Base-by-base conservation (phyloP, 495 filamentous ascomycete genomes). In the Bathelium albidoporum region DNA sequence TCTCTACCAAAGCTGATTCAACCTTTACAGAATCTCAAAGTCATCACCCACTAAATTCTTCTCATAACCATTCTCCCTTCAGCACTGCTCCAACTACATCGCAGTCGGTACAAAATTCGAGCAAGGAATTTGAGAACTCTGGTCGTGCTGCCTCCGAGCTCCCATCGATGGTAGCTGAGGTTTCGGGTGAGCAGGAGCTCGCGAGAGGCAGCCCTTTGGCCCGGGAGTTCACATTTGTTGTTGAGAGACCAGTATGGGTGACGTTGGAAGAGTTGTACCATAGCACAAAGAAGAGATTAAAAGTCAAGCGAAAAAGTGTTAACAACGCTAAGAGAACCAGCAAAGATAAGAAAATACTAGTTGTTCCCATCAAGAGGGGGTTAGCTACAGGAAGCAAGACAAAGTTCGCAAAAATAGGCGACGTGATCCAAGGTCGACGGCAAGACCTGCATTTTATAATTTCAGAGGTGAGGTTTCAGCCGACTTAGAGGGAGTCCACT, bases 331-430 rank as follows among this genome's bases (percentile, higher is more conserved):
- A 90, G 49, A 95, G 91, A 77, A 83, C 89, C 66, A 91, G 79
- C 31, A 87, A 86, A 2, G 87, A 92, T 62, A 94, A 98, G 63
- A 88, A 91, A 64, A 89, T 95, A 9, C 74, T 98, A 24, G 91
- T 95, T 71, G 93, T 97, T 62, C 87, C 87, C 59, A 95, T 97
- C 75, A 96, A 97, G 77, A 88, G 89, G 34, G 94, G 94, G 53
- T 81, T 96, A 73, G 94, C 96, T 74, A 88, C 91, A 64, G 94
- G 94, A 26, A 94, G 89, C 65, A 98, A 96, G 81, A 95, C 97
- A 68, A 95, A 96, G 77, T 98, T 95, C 71, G 87, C 89, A 74
- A 89, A 91, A 28, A 89, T 97, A 31, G 94, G 95, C 1, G 94
- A 97, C 74, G 91, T 96, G 72, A 91, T 95, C 65, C 95, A 97